Conservation (phyloP, 2,329 filamentous ascomycete species). For the Penicillium janthinellum region DNA sequence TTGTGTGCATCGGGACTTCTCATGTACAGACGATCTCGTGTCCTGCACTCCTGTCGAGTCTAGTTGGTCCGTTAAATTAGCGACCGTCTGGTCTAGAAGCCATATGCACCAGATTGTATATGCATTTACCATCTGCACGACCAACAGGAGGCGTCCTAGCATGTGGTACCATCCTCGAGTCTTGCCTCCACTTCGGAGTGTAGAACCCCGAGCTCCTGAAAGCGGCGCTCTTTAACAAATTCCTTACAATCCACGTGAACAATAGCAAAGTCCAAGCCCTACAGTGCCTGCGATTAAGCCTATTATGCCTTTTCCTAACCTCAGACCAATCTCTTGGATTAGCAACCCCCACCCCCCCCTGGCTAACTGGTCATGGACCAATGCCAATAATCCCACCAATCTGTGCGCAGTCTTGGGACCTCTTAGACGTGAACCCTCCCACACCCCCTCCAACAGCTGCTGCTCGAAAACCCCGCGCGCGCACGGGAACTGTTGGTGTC, state of each 20-base stretch:
- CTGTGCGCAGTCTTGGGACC: not conserved
- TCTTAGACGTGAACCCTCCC: not conserved
- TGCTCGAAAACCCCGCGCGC: constrained; percentile 2
- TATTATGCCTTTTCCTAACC: not conserved
- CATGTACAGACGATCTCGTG: not conserved
- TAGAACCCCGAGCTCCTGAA: not conserved
- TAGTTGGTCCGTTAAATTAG: not conserved
- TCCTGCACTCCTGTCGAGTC: not conserved
- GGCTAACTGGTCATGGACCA: not conserved
- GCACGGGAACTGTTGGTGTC: not conserved
- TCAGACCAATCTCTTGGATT: not conserved
- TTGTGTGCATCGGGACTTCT: not conserved
- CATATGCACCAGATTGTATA: not conserved
- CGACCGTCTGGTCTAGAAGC: not conserved
- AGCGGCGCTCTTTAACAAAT: not conserved
- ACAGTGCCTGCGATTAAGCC: not conserved
- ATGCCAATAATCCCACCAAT: constrained; percentile 3
- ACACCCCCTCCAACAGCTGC: not conserved
- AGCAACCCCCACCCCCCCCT: not conserved
- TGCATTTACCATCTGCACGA: not conserved
- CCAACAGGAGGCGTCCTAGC: not conserved
- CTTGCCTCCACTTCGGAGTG: not conserved
- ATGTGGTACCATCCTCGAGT: not conserved
- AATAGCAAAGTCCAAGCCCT: not conserved
- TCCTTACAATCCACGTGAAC: not conserved